Conservation (phyloP, 805 yeast species). For the Scheffersomyces ergatensis region DNA sequence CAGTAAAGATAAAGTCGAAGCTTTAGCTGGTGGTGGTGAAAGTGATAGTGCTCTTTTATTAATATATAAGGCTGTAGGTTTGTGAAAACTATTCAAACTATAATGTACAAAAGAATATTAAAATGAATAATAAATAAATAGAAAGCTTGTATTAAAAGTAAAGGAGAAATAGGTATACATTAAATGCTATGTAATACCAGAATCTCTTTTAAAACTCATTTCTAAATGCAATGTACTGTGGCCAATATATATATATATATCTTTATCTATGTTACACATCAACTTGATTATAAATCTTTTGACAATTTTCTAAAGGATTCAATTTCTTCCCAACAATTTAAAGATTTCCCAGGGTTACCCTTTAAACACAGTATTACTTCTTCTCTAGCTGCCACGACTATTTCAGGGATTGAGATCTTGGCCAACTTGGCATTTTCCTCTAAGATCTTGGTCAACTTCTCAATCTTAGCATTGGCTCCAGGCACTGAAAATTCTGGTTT, state of each 20-base stretch:
- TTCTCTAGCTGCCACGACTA: slow-evolving; percentile 45
- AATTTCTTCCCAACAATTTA: slow-evolving; percentile 83
- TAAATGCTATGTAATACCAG: too few relatives aligned
- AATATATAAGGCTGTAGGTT: slow-evolving; percentile 79
- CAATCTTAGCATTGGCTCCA: slow-evolving; percentile 39
- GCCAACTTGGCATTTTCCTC: slow-evolving; percentile 32
- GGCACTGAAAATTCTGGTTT: slow-evolving; percentile 25
- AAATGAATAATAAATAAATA: background rate
- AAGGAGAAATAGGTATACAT: too few relatives aligned
- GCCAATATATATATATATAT: too few relatives aligned
- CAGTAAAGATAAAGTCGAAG: slow-evolving; percentile 77
- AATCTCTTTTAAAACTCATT: too few relatives aligned
- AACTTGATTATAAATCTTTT: slow-evolving; percentile 43
- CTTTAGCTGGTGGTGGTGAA: slow-evolving; percentile 96
- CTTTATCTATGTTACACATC: too few relatives aligned
- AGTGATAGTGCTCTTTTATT: slow-evolving; percentile 91
- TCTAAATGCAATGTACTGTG: too few relatives aligned
- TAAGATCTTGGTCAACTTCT: slow-evolving; percentile 30
- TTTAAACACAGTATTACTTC: slow-evolving; percentile 59
- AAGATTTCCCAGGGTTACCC: slow-evolving; percentile 59
- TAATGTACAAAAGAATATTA: too few relatives aligned
- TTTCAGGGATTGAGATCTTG: slow-evolving; percentile 32
- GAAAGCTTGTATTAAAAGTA: too few relatives aligned
- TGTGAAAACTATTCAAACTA: too few relatives aligned
- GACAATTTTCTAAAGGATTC: slow-evolving; percentile 64